phyloP scores from a whole-genome alignment of 2,329 filamentous ascomycete species.

The Scytalidium lignicola region DNA sequence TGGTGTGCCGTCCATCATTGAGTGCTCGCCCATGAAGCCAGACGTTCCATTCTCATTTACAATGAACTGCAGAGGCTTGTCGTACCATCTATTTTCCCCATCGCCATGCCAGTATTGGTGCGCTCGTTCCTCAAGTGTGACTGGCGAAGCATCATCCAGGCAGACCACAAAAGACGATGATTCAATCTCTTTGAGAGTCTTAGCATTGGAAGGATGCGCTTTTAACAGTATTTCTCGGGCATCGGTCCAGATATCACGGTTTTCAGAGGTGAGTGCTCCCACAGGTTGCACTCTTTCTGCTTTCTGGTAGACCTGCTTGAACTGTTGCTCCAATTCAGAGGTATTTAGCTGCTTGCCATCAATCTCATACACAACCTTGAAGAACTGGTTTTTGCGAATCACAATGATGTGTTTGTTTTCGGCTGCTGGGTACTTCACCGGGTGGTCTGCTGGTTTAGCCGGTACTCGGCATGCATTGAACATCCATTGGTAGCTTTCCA shows the following conservation, averaged over 20 bases:
- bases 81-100: slow-evolving; percentile 91
- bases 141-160: slow-evolving; percentile 83
- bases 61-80: slow-evolving; percentile 98
- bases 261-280: slow-evolving; percentile 82
- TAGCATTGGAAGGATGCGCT: slow-evolving; percentile 73
- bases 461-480: slow-evolving; percentile 91
- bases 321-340: slow-evolving; percentile 84
- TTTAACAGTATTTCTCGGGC: slow-evolving; percentile 71
- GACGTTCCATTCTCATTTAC: slow-evolving; percentile 96
- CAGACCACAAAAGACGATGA: slow-evolving; percentile 87
- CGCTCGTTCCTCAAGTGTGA: slow-evolving; percentile 92
- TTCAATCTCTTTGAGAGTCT: slow-evolving; percentile 75
- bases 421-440: slow-evolving; percentile 69
- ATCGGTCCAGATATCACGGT: slow-evolving; percentile 89
- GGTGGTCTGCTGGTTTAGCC: slow-evolving; percentile 74
- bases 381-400: slow-evolving; percentile 95
- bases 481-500: slow-evolving; percentile 99
- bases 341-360: slow-evolving; percentile 82
- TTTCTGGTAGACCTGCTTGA: slow-evolving; percentile 75
- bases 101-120: slow-evolving; percentile 98
- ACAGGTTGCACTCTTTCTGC: slow-evolving; percentile 70
- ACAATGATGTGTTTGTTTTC: slow-evolving; percentile 85
- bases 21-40: slow-evolving; percentile 97
- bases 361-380: slow-evolving; percentile 80
- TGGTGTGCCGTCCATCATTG: slow-evolving; percentile 99